phyloP scores from a whole-genome alignment of 768 basidiomycete species.

The Leucocoprinus birnbaumii region DNA sequence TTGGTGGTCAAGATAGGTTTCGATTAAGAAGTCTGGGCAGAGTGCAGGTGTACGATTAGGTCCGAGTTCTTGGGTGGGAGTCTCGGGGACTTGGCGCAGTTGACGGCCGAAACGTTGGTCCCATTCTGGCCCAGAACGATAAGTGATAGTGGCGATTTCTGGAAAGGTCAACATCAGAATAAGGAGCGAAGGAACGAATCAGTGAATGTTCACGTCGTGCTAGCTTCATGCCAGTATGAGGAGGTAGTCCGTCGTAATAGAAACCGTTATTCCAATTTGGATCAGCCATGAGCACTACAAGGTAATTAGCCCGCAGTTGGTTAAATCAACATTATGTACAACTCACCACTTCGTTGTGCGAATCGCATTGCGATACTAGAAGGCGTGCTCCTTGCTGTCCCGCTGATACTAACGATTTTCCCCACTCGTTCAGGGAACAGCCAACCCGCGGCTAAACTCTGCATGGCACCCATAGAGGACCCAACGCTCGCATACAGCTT shows the following conservation, averaged over 20 bases:
- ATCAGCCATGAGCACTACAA: slow-evolving; percentile 94
- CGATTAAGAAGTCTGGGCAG: slow-evolving; percentile 97
- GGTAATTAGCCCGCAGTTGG: not conserved
- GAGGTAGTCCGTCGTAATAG: slow-evolving; percentile 94
- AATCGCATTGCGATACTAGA: slow-evolving; percentile 94
- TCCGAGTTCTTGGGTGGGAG: slow-evolving; percentile 23
- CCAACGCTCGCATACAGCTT: slow-evolving; percentile 93
- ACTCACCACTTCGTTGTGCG: slow-evolving; percentile 89
- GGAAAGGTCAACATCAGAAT: slow-evolving; percentile 7
- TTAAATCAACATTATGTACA: slow-evolving; percentile 21
- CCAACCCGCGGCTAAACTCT: slow-evolving; percentile 94
- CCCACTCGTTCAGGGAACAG: slow-evolving; percentile 85
- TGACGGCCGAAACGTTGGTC: slow-evolving; percentile 94
- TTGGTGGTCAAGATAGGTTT: slow-evolving; percentile 97
- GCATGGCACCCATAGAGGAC: slow-evolving; percentile 97
- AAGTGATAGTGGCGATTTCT: slow-evolving; percentile 99
- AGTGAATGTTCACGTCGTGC: slow-evolving; percentile 68
- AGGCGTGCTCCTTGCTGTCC: slow-evolving; percentile 89
- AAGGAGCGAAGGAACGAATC: not conserved
- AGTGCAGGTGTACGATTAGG: slow-evolving; percentile 61
- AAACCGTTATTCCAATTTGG: slow-evolving; percentile 99
- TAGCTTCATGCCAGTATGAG: slow-evolving; percentile 97
- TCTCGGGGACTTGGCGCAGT: slow-evolving; percentile 42
- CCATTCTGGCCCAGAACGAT: slow-evolving; percentile 99
- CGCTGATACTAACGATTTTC: slow-evolving; percentile 92